Evolutionary conservation across 1,284 basidiomycete genomes (phyloP), one percentile per base, ranked within the genome.

Genomic region (Sporisorium iseilematis-ciliati): DNA sequence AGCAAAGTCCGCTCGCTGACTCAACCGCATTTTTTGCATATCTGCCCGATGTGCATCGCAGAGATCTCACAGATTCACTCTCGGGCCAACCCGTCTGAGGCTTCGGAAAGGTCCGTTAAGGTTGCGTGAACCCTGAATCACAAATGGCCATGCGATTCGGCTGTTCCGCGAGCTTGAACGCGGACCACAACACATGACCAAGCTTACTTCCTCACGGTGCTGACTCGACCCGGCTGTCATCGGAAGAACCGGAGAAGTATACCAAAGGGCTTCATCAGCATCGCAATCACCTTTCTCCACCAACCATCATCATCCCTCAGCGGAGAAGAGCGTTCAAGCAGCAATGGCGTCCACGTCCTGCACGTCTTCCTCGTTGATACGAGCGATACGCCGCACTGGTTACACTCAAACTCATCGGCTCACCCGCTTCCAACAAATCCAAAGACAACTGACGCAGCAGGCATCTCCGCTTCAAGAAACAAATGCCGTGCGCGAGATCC

Each of bases 391-490:
- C 35, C 61, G 67, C 43, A 55, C 5, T n/a, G 23, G 52, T 25
- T 7, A 38, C 6, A 43, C 57, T 25, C 49, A 35, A 33, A 40
- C 33, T 11, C 40, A 43, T 11, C 23, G 42, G 5, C 31, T 57
- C 8, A 10, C 31, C 14, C 6, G 29, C 29, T 53, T 29, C 25
- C 40, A 31, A 12, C 56, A 48, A 26, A 26, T 43, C 6, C 53
- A 66, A 18, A 51, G 65, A 21, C 21, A 33, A 0, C 60, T 69
- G 26, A 65, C 59, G 5, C 64, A 65, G 45, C 71, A 75, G 35
- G 72, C 76, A 18, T 67, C 65, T 12, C 74, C 77, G 11, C 56
- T 67, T 6, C 75, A 79, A 65, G 75, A 79, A 55, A 74, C 74
- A 20, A 66, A 68, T 40, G 76, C 74, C 1, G 77, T 79, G 2